These are phyloP conservation scores for Wickerhamomyces sydowiorum DNA, from an alignment of 805 yeast genomes.

Conservation along the genomic window DNA sequence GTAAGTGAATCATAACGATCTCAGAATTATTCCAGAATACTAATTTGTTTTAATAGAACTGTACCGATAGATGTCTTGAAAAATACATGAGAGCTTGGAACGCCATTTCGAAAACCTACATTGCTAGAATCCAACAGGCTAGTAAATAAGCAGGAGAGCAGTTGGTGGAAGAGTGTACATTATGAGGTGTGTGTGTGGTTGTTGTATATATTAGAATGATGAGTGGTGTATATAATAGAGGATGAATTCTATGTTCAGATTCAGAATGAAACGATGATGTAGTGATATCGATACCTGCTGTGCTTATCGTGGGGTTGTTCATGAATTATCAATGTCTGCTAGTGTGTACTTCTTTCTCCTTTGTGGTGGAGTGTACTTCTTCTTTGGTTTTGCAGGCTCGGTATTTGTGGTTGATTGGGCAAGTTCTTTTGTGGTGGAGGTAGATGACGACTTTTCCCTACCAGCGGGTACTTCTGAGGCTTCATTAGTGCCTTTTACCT, in stretches of 20 bases:
- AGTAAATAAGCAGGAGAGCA: background rate
- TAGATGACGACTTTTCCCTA: background rate
- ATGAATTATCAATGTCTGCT: background rate
- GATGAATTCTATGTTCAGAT: too few relatives aligned
- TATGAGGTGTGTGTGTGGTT: background rate
- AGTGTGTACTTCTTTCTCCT: background rate
- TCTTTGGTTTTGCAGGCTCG: background rate
- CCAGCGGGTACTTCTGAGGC: background rate
- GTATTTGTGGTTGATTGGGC: background rate
- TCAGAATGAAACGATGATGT: too few relatives aligned
- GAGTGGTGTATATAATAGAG: background rate
- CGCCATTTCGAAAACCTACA: slow-evolving; percentile 69
- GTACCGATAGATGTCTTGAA: slow-evolving; percentile 73
- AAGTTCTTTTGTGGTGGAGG: background rate
- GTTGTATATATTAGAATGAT: too few relatives aligned
- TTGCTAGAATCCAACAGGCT: slow-evolving; percentile 63
- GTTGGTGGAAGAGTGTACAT: background rate
- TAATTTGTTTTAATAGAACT: slow-evolving; percentile 26
- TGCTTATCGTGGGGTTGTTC: background rate
- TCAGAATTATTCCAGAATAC: background rate
- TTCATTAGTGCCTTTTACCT: too few relatives aligned
- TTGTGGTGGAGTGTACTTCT: background rate
- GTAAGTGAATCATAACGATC: slow-evolving; percentile 12
- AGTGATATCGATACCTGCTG: too few relatives aligned
- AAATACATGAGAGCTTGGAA: slow-evolving; percentile 94